Evolutionary conservation across 2,329 filamentous ascomycete species (phyloP).

Genomic region (Exophiala spinifera): DNA sequence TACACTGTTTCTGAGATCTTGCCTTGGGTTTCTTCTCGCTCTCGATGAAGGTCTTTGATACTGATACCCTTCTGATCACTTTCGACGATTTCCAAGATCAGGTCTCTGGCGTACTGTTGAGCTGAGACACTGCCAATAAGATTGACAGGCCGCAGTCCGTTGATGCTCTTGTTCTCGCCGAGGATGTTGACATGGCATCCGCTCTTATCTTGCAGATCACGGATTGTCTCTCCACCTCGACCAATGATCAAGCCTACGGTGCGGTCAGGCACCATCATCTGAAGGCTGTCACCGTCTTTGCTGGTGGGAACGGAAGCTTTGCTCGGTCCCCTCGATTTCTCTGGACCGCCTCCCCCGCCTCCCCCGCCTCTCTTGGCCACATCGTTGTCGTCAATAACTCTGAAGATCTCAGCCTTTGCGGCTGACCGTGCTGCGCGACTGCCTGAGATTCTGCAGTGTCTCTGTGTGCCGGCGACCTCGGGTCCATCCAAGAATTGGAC

Average conservation of each 20-base stretch:
- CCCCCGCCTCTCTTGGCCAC: constrained; percentile 45
- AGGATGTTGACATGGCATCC: constrained; percentile 97
- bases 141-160: constrained; percentile 84
- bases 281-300: constrained; percentile 75
- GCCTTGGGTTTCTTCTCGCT: constrained; percentile 40
- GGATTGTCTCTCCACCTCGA: constrained; percentile 88
- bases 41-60: constrained; percentile 33
- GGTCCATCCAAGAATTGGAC: constrained; percentile 83
- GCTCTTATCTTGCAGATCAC: constrained; percentile 84
- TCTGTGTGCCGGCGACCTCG: constrained; percentile 66
- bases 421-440: constrained; percentile 67
- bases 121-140: constrained; percentile 76
- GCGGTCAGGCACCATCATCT: constrained; percentile 92
- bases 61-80: constrained; percentile 59
- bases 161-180: constrained; percentile 87
- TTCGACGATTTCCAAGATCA: constrained; percentile 92
- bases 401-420: constrained; percentile 78
- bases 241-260: constrained; percentile 92
- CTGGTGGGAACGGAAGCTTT: constrained; percentile 38
- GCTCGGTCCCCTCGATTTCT: constrained; percentile 24
- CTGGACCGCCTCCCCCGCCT: no score
- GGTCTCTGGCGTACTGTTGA: constrained; percentile 73
- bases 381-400: constrained; percentile 83
- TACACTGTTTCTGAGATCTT: constrained; percentile 80
- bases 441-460: constrained; percentile 83